These are phyloP conservation scores for Dioszegia aurantiaca DNA, from an alignment of 768 basidiomycete species.

Conservation along the genomic window DNA sequence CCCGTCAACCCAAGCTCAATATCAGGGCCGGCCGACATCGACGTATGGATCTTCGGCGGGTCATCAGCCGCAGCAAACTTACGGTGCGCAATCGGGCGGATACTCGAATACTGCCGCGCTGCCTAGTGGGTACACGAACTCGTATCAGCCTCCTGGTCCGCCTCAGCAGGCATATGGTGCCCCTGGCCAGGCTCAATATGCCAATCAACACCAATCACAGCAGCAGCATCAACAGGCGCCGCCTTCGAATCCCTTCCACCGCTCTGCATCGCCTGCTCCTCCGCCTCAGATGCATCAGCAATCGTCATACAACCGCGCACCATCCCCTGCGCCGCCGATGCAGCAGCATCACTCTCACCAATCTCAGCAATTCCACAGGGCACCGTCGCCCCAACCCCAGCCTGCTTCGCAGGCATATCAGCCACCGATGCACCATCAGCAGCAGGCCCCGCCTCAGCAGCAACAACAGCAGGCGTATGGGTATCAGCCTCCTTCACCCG, in stretches of 20 bases:
- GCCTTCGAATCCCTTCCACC: slow-evolving; percentile 20
- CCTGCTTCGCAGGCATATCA: slow-evolving; percentile 7
- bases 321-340: slow-evolving; percentile 11
- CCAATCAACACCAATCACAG: slow-evolving; percentile 11
- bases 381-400: slow-evolving; percentile 7
- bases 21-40: slow-evolving; percentile 1
- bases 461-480: slow-evolving; percentile 14
- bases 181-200: not conserved
- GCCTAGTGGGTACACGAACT: slow-evolving; percentile 43
- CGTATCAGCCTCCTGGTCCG: slow-evolving; percentile 52
- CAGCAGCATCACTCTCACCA: slow-evolving; percentile 17
- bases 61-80: too few species aligned
- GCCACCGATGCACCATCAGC: not conserved
- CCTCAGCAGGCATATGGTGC: slow-evolving; percentile 39
- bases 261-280: slow-evolving; percentile 12
- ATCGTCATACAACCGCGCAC: slow-evolving; percentile 3
- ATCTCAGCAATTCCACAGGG: slow-evolving; percentile 5
- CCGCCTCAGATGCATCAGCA: slow-evolving; percentile 21
- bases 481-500: slow-evolving; percentile 9
- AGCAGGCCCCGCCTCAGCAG: slow-evolving; percentile 6
- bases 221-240: slow-evolving; percentile 10
- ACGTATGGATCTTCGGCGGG: slow-evolving; percentile 2
- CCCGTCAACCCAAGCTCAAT: not conserved
- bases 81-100: slow-evolving; percentile 7
- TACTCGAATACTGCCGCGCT: slow-evolving; percentile 17